Evolutionary conservation across 805 yeast genomes (phyloP).

Genomic region (Pichia scutulata): DNA sequence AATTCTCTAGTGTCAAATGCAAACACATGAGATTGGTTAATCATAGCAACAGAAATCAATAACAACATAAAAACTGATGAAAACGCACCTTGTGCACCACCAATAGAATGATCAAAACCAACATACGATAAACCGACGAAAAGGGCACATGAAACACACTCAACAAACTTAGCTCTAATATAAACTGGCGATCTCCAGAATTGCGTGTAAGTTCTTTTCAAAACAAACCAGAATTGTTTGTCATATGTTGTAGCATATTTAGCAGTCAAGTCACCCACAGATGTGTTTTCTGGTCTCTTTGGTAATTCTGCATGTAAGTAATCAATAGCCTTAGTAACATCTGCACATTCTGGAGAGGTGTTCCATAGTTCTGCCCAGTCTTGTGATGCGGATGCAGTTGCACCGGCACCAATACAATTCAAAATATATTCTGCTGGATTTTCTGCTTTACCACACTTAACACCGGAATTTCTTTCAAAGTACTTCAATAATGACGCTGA

Average conservation of each 20-base stretch:
- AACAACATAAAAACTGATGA: slow-evolving; percentile 47
- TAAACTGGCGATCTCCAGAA: slow-evolving; percentile 44
- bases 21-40: slow-evolving; percentile 57
- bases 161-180: slow-evolving; percentile 40
- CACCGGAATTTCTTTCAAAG: slow-evolving; percentile 53
- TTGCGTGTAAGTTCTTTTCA: slow-evolving; percentile 32
- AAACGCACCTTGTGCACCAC: slow-evolving; percentile 54
- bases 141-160: slow-evolving; percentile 34
- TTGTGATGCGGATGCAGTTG: slow-evolving; percentile 51
- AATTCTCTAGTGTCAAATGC: slow-evolving; percentile 56
- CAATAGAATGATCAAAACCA: slow-evolving; percentile 42
- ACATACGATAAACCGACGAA: slow-evolving; percentile 65
- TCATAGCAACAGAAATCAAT: slow-evolving; percentile 48
- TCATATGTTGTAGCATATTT: slow-evolving; percentile 41
- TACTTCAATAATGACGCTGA: slow-evolving; percentile 36
- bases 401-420: slow-evolving; percentile 77
- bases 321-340: slow-evolving; percentile 25
- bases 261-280: slow-evolving; percentile 13
- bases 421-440: slow-evolving; percentile 75
- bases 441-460: slow-evolving; percentile 50
- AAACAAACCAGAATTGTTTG: slow-evolving; percentile 30
- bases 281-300: slow-evolving; percentile 20
- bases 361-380: slow-evolving; percentile 65
- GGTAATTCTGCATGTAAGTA: slow-evolving; percentile 18
- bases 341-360: slow-evolving; percentile 23